Evolutionary conservation across 2,329 filamentous ascomycete genomes (phyloP).

Genomic region (Plenodomus tracheiphilus): DNA sequence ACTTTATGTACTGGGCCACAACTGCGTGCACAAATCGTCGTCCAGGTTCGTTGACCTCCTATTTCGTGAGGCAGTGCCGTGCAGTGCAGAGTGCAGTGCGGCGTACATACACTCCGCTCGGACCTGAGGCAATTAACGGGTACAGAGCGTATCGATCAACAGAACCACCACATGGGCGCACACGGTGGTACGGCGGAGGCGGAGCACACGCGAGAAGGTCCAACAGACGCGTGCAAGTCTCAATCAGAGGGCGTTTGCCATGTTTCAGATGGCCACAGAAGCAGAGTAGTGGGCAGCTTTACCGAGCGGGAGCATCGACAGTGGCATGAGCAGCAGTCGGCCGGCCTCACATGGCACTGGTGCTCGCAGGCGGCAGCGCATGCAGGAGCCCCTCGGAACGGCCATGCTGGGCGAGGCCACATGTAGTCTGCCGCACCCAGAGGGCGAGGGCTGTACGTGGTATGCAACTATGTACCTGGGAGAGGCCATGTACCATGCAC

Average conservation of each 20-base stretch:
- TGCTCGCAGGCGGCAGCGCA: background rate
- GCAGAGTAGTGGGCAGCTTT: conserved; percentile 20
- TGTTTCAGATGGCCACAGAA: background rate
- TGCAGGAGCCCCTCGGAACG: conserved; percentile 18
- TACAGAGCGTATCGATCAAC: conserved; percentile 17
- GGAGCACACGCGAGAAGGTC: conserved; percentile 35
- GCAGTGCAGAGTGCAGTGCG: background rate
- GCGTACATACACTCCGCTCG: too few species aligned
- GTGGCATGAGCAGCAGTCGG: too few species aligned
- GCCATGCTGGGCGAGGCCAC: too few species aligned
- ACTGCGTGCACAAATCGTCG: too few species aligned
- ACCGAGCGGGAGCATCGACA: conserved; percentile 29
- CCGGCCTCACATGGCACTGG: background rate
- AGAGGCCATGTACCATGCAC: too few species aligned
- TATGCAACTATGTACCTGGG: too few species aligned
- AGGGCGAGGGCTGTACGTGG: too few species aligned
- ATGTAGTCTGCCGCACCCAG: too few species aligned
- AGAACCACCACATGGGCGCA: conserved; percentile 9
- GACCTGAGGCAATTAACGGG: conserved; percentile 7
- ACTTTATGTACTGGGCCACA: too few species aligned
- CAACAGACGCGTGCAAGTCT: conserved; percentile 34
- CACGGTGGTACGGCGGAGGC: conserved; percentile 27
- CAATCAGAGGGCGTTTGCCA: conserved; percentile 24
- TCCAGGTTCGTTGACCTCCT: background rate
- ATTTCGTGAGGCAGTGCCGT: background rate